A percentile compares a stretch with the other conserved stretches of the same genome.
These are phyloP conservation scores for Trametes villosa DNA, from an alignment of 768 basidiomycete species.

Conservation along the genomic window DNA sequence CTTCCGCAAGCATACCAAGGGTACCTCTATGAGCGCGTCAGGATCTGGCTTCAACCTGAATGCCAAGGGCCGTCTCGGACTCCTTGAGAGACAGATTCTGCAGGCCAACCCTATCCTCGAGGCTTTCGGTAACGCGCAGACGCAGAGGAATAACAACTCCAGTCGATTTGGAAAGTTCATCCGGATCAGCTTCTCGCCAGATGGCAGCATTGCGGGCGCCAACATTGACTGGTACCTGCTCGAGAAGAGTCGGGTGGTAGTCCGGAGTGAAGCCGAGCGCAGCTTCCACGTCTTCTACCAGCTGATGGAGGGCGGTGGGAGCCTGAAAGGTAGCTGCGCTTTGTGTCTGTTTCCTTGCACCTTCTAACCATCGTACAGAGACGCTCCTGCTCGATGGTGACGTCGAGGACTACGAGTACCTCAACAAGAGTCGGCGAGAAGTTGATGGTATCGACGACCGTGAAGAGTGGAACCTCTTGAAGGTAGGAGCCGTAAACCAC, in stretches of 20 bases:
- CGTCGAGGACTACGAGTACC: conserved; percentile 85
- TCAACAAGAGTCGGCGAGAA: conserved; percentile 86
- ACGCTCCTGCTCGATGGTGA: conserved; percentile 72
- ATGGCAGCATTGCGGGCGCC: conserved; percentile 95
- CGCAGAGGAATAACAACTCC: conserved; percentile 97
- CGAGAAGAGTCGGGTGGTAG: conserved; percentile 95
- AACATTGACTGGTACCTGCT: conserved; percentile 99
- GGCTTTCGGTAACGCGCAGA: conserved; percentile 98
- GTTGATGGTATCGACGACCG: conserved; percentile 95
- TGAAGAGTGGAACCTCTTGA: conserved; percentile 84
- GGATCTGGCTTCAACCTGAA: conserved; percentile 48
- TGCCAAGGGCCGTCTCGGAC: conserved; percentile 77
- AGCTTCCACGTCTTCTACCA: conserved; percentile 99
- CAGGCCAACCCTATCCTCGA: conserved; percentile 98
- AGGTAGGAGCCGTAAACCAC: conserved; percentile 49
- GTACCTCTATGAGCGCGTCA: conserved; percentile 45
- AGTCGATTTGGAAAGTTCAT: conserved; percentile 99
- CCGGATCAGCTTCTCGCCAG: conserved; percentile 89
- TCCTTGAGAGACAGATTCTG: conserved; percentile 93
- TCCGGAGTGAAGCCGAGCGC: conserved; percentile 84
- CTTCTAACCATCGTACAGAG: conserved; percentile 46
- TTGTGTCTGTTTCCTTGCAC: background rate
- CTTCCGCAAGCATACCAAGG: conserved; percentile 56
- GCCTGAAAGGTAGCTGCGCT: conserved; percentile 62
- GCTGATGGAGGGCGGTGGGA: conserved; percentile 75